These are phyloP conservation scores for Eucalyptus cloeziana DNA, from an alignment of 345 rosid species.

Conservation along the genomic window DNA sequence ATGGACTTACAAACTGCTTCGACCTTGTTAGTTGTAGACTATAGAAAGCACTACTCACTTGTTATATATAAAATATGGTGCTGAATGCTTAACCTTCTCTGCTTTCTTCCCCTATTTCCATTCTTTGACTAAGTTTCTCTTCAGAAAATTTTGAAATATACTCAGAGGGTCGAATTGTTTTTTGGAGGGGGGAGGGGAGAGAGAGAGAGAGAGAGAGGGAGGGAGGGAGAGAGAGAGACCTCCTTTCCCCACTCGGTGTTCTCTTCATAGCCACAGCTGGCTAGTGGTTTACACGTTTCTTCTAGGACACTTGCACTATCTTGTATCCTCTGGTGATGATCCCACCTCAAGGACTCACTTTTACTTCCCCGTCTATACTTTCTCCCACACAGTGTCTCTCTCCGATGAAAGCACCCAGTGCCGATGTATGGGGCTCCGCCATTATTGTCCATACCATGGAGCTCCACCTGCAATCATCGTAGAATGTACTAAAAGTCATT, in stretches of 20 bases:
- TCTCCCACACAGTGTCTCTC: slow-evolving; percentile 12
- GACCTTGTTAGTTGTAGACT: background rate
- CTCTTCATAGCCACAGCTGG: slow-evolving; percentile 12
- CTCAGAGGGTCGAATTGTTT: background rate
- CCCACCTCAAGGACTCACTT: background rate
- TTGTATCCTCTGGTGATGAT: background rate
- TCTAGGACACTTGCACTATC: background rate
- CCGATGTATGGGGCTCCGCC: slow-evolving; percentile 16
- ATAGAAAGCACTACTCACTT: background rate
- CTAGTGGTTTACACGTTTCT: slow-evolving; percentile 6
- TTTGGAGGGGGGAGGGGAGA: background rate
- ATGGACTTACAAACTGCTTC: background rate
- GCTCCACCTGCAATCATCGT: slow-evolving; percentile 2
- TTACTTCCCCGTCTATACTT: background rate
- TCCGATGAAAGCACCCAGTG: slow-evolving; percentile 23
- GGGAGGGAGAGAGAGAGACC: background rate
- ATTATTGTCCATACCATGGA: slow-evolving; percentile 3
- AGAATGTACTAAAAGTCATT: background rate
- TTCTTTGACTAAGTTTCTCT: background rate
- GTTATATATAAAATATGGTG: background rate
- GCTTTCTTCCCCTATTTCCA: background rate
- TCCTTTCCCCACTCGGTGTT: slow-evolving; percentile 14
- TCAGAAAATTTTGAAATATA: background rate
- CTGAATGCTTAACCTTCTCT: background rate
- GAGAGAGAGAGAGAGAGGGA: background rate